phyloP scores from a whole-genome alignment of 2,329 filamentous ascomycete species.

The Eutypella sp. region DNA sequence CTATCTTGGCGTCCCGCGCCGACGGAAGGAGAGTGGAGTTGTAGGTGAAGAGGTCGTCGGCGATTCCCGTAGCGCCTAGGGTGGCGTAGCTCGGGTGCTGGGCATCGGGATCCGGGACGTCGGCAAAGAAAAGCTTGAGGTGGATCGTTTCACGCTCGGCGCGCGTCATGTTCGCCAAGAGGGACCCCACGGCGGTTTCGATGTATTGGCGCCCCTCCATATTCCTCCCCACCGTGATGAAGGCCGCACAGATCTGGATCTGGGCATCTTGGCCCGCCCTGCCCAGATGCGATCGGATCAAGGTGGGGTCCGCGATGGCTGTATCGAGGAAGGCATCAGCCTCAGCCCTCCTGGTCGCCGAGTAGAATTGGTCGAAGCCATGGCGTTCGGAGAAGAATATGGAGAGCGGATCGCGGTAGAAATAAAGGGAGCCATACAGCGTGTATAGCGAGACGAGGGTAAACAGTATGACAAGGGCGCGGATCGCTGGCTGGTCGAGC shows the following conservation, averaged over 20 bases:
- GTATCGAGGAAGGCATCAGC: slow-evolving; percentile 22
- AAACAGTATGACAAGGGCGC: slow-evolving; percentile 19
- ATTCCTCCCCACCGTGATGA: slow-evolving; percentile 23
- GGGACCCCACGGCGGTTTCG: slow-evolving; percentile 26
- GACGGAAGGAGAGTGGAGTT: slow-evolving; percentile 12
- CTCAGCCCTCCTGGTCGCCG: slow-evolving; percentile 22
- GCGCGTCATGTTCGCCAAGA: slow-evolving; percentile 25
- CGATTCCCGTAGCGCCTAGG: slow-evolving; percentile 15
- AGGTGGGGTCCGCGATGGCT: slow-evolving; percentile 12
- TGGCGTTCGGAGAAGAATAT: slow-evolving; percentile 27
- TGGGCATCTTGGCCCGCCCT: slow-evolving; percentile 18
- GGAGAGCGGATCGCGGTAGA: slow-evolving; percentile 28
- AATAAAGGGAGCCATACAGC: slow-evolving; percentile 24
- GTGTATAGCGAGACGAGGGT: slow-evolving; percentile 19
- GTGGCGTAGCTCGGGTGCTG: slow-evolving; percentile 21
- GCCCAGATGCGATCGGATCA: slow-evolving; percentile 9
- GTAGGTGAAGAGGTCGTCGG: slow-evolving; percentile 25
- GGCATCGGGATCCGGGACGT: slow-evolving; percentile 20
- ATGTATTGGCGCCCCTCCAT: slow-evolving; percentile 25
- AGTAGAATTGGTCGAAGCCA: slow-evolving; percentile 27
- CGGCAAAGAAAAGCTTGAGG: slow-evolving; percentile 27
- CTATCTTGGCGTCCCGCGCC: slow-evolving; percentile 15
- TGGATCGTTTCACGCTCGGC: slow-evolving; percentile 21
- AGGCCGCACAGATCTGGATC: slow-evolving; percentile 20
- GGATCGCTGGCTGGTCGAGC: slow-evolving; percentile 21